Base-by-base conservation (phyloP, 1,139 yeast genomes). In the Candida pseudocylindracea region DNA sequence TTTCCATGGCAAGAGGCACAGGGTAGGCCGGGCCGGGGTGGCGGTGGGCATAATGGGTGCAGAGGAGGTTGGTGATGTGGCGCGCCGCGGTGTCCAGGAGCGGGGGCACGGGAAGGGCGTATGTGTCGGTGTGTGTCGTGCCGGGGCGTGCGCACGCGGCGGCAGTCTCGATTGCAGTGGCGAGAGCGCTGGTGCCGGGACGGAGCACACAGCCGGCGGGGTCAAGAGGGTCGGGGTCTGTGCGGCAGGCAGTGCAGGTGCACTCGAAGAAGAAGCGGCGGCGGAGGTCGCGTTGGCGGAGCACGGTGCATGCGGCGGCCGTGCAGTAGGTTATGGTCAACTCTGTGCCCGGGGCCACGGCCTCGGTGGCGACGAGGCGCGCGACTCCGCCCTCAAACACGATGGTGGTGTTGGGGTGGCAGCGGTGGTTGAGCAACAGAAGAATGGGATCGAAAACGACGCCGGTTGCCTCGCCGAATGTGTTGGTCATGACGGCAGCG, bases 361-460 rank as follows among this genome's bases (percentile, higher is more conserved):
- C 36, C 7, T 39, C 35, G 12, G 45, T 40, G 3, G 54, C 40
- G 6, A 43, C 36, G 4, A 56, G 35, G n/a, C 29, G 32, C 12
- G 35, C 32, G 4, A 41, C 36, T 7, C 32, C 35, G 3, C 41
- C 35, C 5, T 41, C 37, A 12, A 39, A 48, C 5, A 47, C 36
- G 7, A 48, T 33, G 8, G 42, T 35, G 27, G 51, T 45, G 35
- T 59, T 50, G 7, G 56, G 54, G n/a, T 42, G 33, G 36, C 56
- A 51, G 3, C 51, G 47, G 37, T 51, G 56, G 33, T 51, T 51
- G 8, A 51, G 40, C 29, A 57, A 37, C 7, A 63, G 42, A 37
- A 57, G 49, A 3, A 42, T 36, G 0, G 58, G 55, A 36, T 59
- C 63, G 36, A 60, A 43, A 40, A 47, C 44, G 8, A 45, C 33